These are phyloP conservation scores for Vararia minispora DNA, from an alignment of 768 basidiomycete species.

Conservation along the genomic window DNA sequence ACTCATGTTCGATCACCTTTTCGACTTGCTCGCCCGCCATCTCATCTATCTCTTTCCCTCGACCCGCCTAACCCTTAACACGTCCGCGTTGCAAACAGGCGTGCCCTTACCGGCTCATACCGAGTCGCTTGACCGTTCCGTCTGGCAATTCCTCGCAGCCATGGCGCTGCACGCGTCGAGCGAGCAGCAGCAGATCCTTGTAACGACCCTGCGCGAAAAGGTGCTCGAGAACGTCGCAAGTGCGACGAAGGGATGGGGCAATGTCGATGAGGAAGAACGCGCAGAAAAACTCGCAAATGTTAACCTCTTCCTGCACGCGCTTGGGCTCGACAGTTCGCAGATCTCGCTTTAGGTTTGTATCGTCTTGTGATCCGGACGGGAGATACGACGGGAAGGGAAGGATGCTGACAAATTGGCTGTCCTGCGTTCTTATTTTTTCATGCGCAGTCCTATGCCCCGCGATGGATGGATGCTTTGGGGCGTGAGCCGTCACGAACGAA, in stretches of 20 bases:
- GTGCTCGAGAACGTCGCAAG: conserved; percentile 82
- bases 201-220: conserved; percentile 81
- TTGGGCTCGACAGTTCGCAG: conserved; percentile 65
- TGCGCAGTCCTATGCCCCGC: conserved; percentile 1
- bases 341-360: conserved; percentile 34
- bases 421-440: too few relatives aligned
- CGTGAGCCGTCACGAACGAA: too few relatives aligned
- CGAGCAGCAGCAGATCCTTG: conserved; percentile 84
- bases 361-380: conserved; percentile 11
- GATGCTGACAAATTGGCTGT: too few relatives aligned
- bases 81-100: conserved; percentile 20
- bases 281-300: conserved; percentile 81
- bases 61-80: conserved; percentile 39
- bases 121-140: conserved; percentile 74
- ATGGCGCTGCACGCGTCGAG: conserved; percentile 75
- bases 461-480: too few relatives aligned
- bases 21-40: conserved; percentile 67
- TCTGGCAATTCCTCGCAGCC: conserved; percentile 92
- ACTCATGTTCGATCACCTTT: conserved; percentile 78
- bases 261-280: conserved; percentile 61
- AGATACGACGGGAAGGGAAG: too few relatives aligned
- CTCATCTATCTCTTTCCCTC: conserved; percentile 85
- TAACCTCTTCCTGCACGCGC: conserved; percentile 79
- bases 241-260: conserved; percentile 64
- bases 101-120: conserved; percentile 35